These are phyloP conservation scores for Phytophthora hibernalis DNA, from an alignment of 352 stramenopile species.

Conservation along the genomic window DNA sequence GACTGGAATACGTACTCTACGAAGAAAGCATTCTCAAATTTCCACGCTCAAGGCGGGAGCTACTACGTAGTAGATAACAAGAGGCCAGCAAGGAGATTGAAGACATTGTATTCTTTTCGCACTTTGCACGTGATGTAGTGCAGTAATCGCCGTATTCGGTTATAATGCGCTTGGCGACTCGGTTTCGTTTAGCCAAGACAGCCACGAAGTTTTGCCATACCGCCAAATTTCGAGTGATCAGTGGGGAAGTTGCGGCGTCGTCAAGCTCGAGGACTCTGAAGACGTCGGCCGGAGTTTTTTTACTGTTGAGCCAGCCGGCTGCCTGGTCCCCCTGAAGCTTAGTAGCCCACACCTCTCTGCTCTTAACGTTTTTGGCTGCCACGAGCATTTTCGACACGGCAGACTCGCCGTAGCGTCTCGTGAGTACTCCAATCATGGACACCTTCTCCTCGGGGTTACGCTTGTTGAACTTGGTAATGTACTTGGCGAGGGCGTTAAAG, in stretches of 20 bases:
- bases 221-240: not conserved
- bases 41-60: no score
- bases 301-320: not conserved
- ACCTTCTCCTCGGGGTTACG: not conserved
- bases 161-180: no score
- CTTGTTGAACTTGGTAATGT: slow-evolving; percentile 5
- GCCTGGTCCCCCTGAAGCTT: not conserved
- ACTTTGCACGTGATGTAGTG: no score
- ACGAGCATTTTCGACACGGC: slow-evolving; percentile 2
- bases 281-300: not conserved
- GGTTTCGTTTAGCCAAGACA: not conserved
- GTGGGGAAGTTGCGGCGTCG: not conserved
- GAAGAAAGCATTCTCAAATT: no score
- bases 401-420: not conserved
- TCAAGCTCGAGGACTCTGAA: not conserved
- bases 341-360: not conserved
- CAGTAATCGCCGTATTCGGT: no score
- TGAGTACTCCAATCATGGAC: not conserved
- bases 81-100: no score
- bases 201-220: not conserved
- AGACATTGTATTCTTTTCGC: no score
- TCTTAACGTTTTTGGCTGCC: not conserved
- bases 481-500: slow-evolving; percentile 2
- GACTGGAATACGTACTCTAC: no score
- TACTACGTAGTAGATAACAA: no score